Percentiles rank a stretch among this genome's conserved stretches.
These are phyloP conservation scores for Eucalyptus sp. DNA, from an alignment of 345 rosid genomes.

Conservation along the genomic window DNA sequence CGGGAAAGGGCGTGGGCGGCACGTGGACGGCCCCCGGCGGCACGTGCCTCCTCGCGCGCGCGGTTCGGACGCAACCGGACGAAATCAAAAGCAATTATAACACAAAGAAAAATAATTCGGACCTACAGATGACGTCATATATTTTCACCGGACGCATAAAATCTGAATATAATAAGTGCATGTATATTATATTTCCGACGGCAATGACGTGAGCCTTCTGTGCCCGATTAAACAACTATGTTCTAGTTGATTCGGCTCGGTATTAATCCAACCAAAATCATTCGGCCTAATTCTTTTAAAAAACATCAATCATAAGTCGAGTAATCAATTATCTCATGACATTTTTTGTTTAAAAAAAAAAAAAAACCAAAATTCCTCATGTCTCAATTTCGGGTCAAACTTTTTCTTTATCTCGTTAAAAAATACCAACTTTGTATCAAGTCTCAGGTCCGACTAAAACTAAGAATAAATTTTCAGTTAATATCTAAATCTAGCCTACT, in stretches of 20 bases:
- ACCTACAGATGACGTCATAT: not conserved
- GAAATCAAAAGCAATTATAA: not conserved
- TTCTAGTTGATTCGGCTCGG: not conserved
- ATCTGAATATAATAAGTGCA: not conserved
- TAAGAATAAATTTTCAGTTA: not conserved
- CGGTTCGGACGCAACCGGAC: not conserved
- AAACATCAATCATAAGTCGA: not conserved
- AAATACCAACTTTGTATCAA: rapidly evolving
- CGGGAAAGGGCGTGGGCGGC: not conserved
- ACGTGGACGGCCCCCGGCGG: not conserved
- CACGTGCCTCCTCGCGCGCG: not conserved
- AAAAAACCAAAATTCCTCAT: rapidly evolving
- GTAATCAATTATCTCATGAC: not conserved
- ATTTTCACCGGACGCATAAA: not conserved
- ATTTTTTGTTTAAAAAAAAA: not conserved
- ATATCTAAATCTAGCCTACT: rapidly evolving
- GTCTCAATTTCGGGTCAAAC: rapidly evolving
- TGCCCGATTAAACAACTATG: not conserved
- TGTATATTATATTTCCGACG: not conserved
- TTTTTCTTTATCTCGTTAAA: rapidly evolving
- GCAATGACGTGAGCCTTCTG: not conserved
- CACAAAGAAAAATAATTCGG: not conserved
- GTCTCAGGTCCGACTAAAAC: rapidly evolving
- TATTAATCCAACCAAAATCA: not conserved
- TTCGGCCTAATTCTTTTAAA: not conserved